These are phyloP conservation scores for Coccomyxa subellipsoidea DNA, from an alignment of 163 green algal genomes.

Conservation along the genomic window DNA sequence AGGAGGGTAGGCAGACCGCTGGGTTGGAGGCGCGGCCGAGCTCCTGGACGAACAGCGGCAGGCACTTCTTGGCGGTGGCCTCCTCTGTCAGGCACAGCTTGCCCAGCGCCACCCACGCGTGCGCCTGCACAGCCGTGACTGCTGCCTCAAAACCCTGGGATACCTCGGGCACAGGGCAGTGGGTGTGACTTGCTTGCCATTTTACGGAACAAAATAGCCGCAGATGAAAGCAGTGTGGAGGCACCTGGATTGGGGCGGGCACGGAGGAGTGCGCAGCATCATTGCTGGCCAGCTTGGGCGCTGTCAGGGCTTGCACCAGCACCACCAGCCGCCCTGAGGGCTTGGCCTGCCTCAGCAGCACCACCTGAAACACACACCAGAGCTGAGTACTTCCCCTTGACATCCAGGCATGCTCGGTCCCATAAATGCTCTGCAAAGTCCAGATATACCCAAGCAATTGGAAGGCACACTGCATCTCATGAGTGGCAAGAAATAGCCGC, in stretches of 20 bases:
- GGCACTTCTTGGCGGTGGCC: slow-evolving; percentile 67
- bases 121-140: slow-evolving; percentile 37
- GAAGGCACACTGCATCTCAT: too few species aligned
- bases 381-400: neutral
- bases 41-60: slow-evolving; percentile 76
- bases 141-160: neutral
- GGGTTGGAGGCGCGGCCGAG: slow-evolving; percentile 6
- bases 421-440: too few species aligned
- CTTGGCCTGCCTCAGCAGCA: slow-evolving; percentile 41
- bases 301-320: slow-evolving; percentile 68
- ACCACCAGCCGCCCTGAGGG: slow-evolving; percentile 39
- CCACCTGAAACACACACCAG: slow-evolving; percentile 36
- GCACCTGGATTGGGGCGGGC: slow-evolving; percentile 25
- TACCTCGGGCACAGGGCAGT: neutral
- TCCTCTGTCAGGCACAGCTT: slow-evolving; percentile 84
- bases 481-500: too few species aligned
- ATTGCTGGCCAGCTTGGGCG: slow-evolving; percentile 27
- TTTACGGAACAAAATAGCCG: too few species aligned
- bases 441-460: too few species aligned
- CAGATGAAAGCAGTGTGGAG: neutral
- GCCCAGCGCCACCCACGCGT: slow-evolving; percentile 78
- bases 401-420: neutral
- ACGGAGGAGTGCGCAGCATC: slow-evolving; percentile 9
- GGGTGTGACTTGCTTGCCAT: too few species aligned
- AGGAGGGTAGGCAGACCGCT: neutral